Conservation (phyloP, 805 yeast species). For the Ascoidea tarda region DNA sequence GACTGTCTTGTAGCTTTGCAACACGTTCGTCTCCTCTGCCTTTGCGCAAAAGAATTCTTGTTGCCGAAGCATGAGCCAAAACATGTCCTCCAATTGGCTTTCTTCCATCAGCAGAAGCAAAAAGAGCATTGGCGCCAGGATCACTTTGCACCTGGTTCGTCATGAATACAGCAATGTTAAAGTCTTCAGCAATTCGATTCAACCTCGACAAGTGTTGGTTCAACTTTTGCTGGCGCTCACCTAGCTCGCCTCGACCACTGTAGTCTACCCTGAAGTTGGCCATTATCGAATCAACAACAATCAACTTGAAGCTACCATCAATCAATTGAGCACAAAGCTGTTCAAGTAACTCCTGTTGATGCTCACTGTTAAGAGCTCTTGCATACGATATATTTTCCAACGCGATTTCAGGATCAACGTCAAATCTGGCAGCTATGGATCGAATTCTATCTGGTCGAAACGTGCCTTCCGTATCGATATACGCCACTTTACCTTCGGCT, state of each 20-base stretch:
- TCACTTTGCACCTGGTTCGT: conserved; percentile 74
- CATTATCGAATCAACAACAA: conserved; percentile 62
- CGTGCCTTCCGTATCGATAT: conserved; percentile 72
- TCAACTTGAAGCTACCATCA: conserved; percentile 48
- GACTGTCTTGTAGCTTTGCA: conserved; percentile 68
- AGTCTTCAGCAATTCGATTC: conserved; percentile 59
- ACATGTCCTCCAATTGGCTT: conserved; percentile 81
- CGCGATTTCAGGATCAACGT: conserved; percentile 54
- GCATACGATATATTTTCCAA: conserved; percentile 64
- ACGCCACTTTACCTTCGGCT: conserved; percentile 70
- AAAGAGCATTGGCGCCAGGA: conserved; percentile 68
- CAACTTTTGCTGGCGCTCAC: conserved; percentile 62
- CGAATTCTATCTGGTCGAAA: conserved; percentile 57
- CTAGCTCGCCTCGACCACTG: conserved; percentile 64
- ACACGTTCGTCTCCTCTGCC: conserved; percentile 74
- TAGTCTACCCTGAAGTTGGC: conserved; percentile 70
- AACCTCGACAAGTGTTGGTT: conserved; percentile 39
- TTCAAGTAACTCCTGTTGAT: conserved; percentile 60
- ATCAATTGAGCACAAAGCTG: conserved; percentile 53
- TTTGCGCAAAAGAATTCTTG: conserved; percentile 38
- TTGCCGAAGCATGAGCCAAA: conserved; percentile 70
- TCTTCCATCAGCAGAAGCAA: conserved; percentile 73
- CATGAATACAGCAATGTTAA: conserved; percentile 62
- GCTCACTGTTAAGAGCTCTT: conserved; percentile 65
- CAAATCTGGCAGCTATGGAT: conserved; percentile 56